phyloP scores from a whole-genome alignment of 2,329 filamentous ascomycete species.

The Shiraia bambusicola region DNA sequence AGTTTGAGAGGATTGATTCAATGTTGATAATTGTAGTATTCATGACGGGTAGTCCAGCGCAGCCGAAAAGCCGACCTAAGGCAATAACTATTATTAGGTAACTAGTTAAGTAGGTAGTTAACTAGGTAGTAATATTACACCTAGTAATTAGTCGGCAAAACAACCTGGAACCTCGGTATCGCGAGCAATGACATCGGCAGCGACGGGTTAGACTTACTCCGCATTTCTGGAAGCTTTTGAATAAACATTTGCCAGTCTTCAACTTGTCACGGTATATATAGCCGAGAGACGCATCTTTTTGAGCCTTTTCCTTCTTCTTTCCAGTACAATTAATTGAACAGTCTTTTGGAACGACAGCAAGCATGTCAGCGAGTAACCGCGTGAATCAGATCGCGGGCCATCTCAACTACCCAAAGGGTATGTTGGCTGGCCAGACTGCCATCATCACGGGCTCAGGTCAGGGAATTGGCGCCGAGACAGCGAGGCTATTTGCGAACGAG shows the following conservation, averaged over 20 bases:
- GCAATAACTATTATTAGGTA: too few species aligned
- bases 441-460: constrained; percentile 87
- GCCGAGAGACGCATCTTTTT: background rate
- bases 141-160: background rate
- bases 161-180: constrained; percentile 14
- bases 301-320: background rate
- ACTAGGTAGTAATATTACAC: too few species aligned
- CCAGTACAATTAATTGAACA: too few species aligned
- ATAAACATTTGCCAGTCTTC: constrained; percentile 1
- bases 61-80: too few species aligned
- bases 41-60: too few species aligned
- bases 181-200: constrained; percentile 9
- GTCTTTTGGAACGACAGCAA: too few species aligned
- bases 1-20: too few species aligned
- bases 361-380: constrained; percentile 44
- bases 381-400: constrained; percentile 73
- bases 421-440: constrained; percentile 77
- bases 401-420: constrained; percentile 77
- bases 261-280: too few species aligned
- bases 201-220: constrained; percentile 17
- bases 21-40: too few species aligned
- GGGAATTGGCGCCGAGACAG: constrained; percentile 84
- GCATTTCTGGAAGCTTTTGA: constrained; percentile 9
- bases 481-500: constrained; percentile 80
- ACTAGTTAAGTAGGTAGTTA: too few species aligned